Conservation (phyloP, 139 green algal species). For the Ostreobium quekettii region DNA sequence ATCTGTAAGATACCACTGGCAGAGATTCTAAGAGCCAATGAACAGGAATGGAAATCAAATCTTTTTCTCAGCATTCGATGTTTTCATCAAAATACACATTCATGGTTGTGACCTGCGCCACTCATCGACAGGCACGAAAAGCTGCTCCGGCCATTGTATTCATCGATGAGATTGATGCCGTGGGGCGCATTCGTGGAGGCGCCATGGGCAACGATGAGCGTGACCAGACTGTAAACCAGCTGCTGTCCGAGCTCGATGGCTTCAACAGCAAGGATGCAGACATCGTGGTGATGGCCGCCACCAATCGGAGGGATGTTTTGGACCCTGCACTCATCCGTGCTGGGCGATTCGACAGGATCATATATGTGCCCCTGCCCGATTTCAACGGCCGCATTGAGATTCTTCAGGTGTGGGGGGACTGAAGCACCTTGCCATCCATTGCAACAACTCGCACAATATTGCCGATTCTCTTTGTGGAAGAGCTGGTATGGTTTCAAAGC, state of each 20-base stretch:
- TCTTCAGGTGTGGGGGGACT: slow-evolving; percentile 40
- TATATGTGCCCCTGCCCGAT: slow-evolving; percentile 67
- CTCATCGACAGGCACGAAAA: slow-evolving; percentile 48
- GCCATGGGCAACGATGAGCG: slow-evolving; percentile 79
- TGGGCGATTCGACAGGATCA: slow-evolving; percentile 73
- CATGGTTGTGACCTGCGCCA: no score
- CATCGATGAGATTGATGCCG: slow-evolving; percentile 93
- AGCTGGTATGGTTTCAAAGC: no score
- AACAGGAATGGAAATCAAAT: no score
- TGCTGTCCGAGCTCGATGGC: slow-evolving; percentile 89
- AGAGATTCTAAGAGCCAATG: no score
- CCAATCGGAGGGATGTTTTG: slow-evolving; percentile 88
- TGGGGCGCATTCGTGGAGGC: slow-evolving; percentile 63
- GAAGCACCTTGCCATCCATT: no score
- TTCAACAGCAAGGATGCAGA: slow-evolving; percentile 53
- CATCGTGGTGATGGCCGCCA: slow-evolving; percentile 89
- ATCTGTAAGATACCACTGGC: no score
- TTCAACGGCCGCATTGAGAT: slow-evolving; percentile 70
- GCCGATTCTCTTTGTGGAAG: no score
- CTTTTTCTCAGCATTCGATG: no score
- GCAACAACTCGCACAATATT: no score
- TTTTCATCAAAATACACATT: no score
- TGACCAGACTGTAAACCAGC: slow-evolving; percentile 89
- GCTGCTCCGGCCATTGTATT: slow-evolving; percentile 89
- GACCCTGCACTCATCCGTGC: slow-evolving; percentile 80